Evolutionary conservation across 371 early-diverging fungal species (phyloP).

Genomic region (Mortierella sp.): DNA sequence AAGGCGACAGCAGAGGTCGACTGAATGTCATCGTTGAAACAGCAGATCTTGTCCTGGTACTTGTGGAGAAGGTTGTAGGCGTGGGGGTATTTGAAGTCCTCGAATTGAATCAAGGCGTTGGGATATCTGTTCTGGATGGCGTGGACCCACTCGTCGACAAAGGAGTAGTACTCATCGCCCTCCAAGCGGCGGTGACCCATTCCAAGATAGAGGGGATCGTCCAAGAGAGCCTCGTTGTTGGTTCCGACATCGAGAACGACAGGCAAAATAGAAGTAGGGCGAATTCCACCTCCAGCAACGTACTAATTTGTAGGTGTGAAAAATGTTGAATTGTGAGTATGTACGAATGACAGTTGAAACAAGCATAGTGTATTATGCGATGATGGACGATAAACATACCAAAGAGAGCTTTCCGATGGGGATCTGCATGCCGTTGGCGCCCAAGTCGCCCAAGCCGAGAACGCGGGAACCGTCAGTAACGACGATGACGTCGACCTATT

Average conservation of each 20-base stretch:
- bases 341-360: neutral
- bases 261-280: constrained; percentile 73
- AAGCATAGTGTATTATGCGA: too few relatives aligned
- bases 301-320: constrained; percentile 38
- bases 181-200: constrained; percentile 75
- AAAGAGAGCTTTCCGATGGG: constrained; percentile 69
- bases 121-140: constrained; percentile 74
- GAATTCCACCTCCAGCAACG: constrained; percentile 77
- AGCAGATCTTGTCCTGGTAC: constrained; percentile 72
- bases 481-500: constrained; percentile 72
- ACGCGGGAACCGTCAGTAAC: constrained; percentile 80
- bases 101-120: constrained; percentile 58
- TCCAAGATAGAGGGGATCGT: constrained; percentile 78
- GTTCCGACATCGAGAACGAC: constrained; percentile 79
- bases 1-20: constrained; percentile 74
- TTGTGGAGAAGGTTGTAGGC: constrained; percentile 75
- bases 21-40: constrained; percentile 83
- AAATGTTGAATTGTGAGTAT: neutral
- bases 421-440: constrained; percentile 81
- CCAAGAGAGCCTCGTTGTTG: constrained; percentile 69
- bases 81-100: constrained; percentile 58
- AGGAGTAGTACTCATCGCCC: constrained; percentile 71
- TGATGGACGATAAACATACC: constrained; percentile 23
- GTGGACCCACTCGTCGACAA: constrained; percentile 78
- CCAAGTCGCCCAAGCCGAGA: constrained; percentile 77